phyloP scores from a whole-genome alignment of 2,329 filamentous ascomycete genomes.

The Thermoascus crustaceus region DNA sequence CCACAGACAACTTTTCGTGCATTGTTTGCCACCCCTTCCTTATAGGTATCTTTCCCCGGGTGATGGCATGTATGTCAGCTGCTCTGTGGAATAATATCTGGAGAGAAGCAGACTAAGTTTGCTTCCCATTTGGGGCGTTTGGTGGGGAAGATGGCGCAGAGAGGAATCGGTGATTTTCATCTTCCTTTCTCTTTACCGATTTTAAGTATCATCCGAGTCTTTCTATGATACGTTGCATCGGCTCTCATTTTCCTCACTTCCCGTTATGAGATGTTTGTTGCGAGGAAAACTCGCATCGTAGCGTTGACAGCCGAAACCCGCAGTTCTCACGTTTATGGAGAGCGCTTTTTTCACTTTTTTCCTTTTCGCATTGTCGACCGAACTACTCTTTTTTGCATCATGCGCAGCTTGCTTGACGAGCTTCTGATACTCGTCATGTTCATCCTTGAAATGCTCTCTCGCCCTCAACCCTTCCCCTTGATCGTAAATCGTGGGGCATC shows the following conservation, averaged over 20 bases:
- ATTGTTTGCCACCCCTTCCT: neutral
- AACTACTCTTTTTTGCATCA: constrained; percentile 1
- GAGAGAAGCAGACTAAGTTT: no score
- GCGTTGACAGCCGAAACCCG: neutral
- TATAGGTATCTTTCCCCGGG: neutral
- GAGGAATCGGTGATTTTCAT: neutral
- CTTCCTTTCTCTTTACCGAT: neutral
- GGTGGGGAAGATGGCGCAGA: neutral
- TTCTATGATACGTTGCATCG: neutral
- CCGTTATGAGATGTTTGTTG: neutral
- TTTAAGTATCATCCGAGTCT: neutral
- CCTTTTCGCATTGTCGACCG: neutral
- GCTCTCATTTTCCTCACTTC: neutral
- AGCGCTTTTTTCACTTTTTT: no score
- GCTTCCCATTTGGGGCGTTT: neutral
- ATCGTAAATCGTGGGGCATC: constrained; percentile 7
- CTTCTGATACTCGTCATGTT: constrained; percentile 10
- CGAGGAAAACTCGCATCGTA: neutral
- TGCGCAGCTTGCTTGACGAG: constrained; percentile 6
- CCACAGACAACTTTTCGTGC: neutral
- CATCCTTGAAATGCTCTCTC: neutral
- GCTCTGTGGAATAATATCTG: neutral
- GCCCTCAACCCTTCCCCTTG: no score
- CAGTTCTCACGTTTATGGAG: no score
- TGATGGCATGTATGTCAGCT: neutral